Evolutionary conservation across 805 yeast genomes (phyloP), one percentile per base, ranked within the genome.

Genomic region (Monosporozyma unispora): DNA sequence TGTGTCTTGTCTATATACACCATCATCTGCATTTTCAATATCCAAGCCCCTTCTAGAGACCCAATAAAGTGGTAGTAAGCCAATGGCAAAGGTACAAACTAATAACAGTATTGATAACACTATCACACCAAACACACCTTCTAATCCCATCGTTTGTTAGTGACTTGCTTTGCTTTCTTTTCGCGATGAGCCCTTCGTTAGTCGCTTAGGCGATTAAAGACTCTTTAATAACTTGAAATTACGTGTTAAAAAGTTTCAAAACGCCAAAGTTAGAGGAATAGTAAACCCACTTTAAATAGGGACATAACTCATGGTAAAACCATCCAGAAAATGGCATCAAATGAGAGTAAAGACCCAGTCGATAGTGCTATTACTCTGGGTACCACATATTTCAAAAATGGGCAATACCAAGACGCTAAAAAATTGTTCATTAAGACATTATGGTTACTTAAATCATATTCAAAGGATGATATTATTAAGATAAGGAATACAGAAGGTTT

Each of bases 291-390:
- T n/a, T n/a, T n/a, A n/a, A n/a, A n/a, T n/a, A n/a, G n/a, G n/a
- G n/a, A n/a, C n/a, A n/a, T n/a, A n/a, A 19, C 41, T 19, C 23
- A n/a, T n/a, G n/a, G 23, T 21, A 38, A 9, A 3, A 7, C 35
- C 14, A 18, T 39, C 16, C 16, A n/a, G 23, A 39, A 44, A 61
- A 41, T 43, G 47, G 39, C 31, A n/a, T 51, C 60, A 8, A 21
- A 39, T 19, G 27, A 21, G n/a, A 21, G 8, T 9, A 39, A 39
- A 11, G 42, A 39, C 25, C 42, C 42, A 8, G 52, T 64, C 4
- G 60, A 55, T 16, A 61, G 56, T 46, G 68, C 68, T 2, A 23
- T 63, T 25, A 58, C 57, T 21, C 45, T 66, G 42, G 69, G 67
- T 7, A 51, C 57, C 1, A 56, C 53, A 2, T 63, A 56, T 45